Evolutionary conservation across 2,329 filamentous ascomycete genomes (phyloP), one percentile per base, ranked within the genome.

Genomic region (Graphilbum sp.): DNA sequence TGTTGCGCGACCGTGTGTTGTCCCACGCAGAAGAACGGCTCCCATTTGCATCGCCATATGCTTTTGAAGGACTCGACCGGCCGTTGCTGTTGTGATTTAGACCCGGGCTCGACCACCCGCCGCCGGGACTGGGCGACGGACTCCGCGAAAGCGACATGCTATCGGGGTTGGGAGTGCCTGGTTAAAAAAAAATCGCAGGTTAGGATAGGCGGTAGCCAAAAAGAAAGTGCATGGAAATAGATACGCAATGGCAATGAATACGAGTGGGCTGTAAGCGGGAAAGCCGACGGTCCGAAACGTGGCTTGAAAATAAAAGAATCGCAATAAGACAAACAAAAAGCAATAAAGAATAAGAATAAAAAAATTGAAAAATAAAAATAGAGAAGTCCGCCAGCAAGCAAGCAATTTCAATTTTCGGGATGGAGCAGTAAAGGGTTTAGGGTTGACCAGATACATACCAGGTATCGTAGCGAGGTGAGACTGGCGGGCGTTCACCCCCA

Each of bases 61-160:
- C 59, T 54, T 58, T 67, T 51, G 59, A 62, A 48, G 82, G 79
- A 53, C 76, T 85, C 29, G 74, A 73, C 47, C 72, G 69, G 44
- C 79, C 79, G 55, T 79, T 83, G 41, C 62, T 57, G 46, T 73
- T 75, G 43, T 80, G 75, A 52, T 74, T 79, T 53, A 84, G 68
- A 46, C 78, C 83, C 40, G 81, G 85, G 59, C 79, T 90, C 40
- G 83, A 75, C 87, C 88, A 95, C 49, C 86, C 86, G 53, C 84
- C 85, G 50, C 81, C 80, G 44, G 76, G 79, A 45, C 75, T 71
- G 44, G 87, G 88, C 40, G 85, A 94, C 36, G 87, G 84, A 53
- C 84, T 92, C 60, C 85, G 76, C 48, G 86, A 90, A 45, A 88
- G 63, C 48, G 82, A 82, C 87, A 94, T 94, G 50, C 63, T 60